Percentiles rank a stretch among this genome's conserved stretches.
Evolutionary conservation across 1,284 basidiomycete species (phyloP).

Genomic region (Tremellales sp.): DNA sequence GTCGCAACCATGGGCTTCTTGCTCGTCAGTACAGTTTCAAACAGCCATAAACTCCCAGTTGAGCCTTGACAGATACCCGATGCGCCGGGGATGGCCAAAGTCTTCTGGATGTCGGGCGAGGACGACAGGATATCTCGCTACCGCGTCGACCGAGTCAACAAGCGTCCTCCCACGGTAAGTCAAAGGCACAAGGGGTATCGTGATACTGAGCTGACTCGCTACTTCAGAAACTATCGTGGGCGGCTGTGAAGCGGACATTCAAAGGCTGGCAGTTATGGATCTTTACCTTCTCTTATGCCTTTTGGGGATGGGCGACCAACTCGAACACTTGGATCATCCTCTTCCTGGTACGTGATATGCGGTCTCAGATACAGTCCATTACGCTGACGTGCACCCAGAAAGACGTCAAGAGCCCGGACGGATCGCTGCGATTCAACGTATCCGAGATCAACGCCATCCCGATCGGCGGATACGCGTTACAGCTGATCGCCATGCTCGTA

Average conservation of each 20-base stretch:
- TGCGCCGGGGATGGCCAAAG: conserved; percentile 14
- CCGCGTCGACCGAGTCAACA: conserved; percentile 20
- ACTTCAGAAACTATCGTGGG: neutral
- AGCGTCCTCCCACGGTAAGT: conserved; percentile 21
- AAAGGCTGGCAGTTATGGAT: conserved; percentile 17
- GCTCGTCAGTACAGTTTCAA: conserved; percentile 8
- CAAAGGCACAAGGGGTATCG: neutral
- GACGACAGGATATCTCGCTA: conserved; percentile 18
- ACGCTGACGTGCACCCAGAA: conserved; percentile 6
- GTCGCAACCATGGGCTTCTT: conserved; percentile 24
- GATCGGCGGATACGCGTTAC: conserved; percentile 24
- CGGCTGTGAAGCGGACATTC: conserved; percentile 9
- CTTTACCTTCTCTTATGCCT: conserved; percentile 19
- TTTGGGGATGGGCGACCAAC: conserved; percentile 9
- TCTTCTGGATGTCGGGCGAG: conserved; percentile 19
- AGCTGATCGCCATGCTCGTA: conserved; percentile 26
- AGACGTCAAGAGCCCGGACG: conserved; percentile 15
- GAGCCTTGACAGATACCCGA: conserved; percentile 21
- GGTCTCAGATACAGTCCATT: neutral
- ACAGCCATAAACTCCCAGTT: neutral
- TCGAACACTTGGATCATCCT: conserved; percentile 29
- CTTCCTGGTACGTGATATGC: conserved; percentile 11
- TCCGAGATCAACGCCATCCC: conserved; percentile 20
- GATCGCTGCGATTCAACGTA: conserved; percentile 15
- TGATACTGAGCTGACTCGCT: neutral